These are phyloP conservation scores for Hirschioporus abietinus DNA, from an alignment of 768 basidiomycete genomes.

Conservation along the genomic window DNA sequence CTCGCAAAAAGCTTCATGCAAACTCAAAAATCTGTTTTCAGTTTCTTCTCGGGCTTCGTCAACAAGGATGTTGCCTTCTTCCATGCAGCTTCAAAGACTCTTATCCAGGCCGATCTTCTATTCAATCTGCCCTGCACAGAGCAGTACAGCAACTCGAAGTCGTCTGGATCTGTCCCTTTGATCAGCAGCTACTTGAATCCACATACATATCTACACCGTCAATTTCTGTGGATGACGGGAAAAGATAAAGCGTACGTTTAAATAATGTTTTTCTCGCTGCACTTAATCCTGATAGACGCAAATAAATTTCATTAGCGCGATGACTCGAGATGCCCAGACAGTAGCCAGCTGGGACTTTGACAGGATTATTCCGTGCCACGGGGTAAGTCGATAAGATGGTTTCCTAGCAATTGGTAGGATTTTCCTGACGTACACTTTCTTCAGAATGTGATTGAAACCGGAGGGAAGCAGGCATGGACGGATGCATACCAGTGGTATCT, in stretches of 20 bases:
- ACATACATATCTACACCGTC: not conserved
- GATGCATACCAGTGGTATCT: constrained; percentile 26
- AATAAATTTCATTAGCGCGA: constrained; percentile 22
- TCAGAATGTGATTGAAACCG: constrained; percentile 45
- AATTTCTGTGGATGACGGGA: constrained; percentile 27
- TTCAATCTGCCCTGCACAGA: constrained; percentile 42
- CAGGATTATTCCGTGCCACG: constrained; percentile 21
- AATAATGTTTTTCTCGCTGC: not conserved
- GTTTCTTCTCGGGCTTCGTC: constrained; percentile 64
- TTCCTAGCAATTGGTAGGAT: not conserved
- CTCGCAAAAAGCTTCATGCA: not conserved
- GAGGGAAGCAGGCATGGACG: constrained; percentile 36
- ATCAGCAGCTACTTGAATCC: constrained; percentile 7
- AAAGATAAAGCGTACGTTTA: constrained; percentile 20
- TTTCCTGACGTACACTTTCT: constrained; percentile 16
- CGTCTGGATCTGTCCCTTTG: constrained; percentile 30
- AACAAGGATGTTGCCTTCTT: constrained; percentile 41
- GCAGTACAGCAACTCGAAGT: constrained; percentile 38
- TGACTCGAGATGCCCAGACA: constrained; percentile 14
- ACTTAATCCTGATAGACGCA: no score
- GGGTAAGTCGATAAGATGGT: constrained; percentile 9
- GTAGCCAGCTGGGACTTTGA: constrained; percentile 31
- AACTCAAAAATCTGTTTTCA: constrained; percentile 18
- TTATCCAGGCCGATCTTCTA: constrained; percentile 29
- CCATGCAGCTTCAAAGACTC: constrained; percentile 24